These are phyloP conservation scores for Amanita subjunquillea DNA, from an alignment of 768 basidiomycete genomes.

Conservation along the genomic window DNA sequence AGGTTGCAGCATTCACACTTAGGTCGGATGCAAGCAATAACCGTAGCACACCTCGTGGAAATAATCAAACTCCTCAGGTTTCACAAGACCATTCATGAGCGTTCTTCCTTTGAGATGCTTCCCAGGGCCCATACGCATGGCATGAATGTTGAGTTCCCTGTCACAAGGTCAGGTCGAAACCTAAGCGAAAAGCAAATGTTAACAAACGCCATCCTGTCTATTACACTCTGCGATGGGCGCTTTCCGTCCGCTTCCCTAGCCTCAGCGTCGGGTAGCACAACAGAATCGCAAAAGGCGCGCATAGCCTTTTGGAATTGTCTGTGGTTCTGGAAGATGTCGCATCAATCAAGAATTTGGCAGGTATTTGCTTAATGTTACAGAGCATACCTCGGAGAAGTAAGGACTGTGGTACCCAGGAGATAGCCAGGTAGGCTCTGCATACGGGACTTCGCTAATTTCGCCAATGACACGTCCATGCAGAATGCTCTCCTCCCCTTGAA, in stretches of 20 bases:
- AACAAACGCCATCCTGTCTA: conserved; percentile 81
- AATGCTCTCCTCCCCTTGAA: conserved; percentile 46
- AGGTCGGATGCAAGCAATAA: background rate
- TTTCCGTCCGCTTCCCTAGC: conserved; percentile 83
- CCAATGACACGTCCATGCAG: conserved; percentile 39
- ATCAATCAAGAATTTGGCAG: background rate
- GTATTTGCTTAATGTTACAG: background rate
- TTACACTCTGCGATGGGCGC: conserved; percentile 64
- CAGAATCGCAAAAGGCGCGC: conserved; percentile 58
- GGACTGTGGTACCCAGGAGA: conserved; percentile 55
- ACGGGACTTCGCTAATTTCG: conserved; percentile 58
- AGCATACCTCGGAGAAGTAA: conserved; percentile 57
- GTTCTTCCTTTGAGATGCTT: conserved; percentile 79
- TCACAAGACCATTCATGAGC: conserved; percentile 76
- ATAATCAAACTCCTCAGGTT: conserved; percentile 83
- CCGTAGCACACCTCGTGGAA: conserved; percentile 60
- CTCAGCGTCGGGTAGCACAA: conserved; percentile 46
- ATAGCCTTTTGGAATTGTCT: conserved; percentile 43
- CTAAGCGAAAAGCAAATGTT: conserved; percentile 18
- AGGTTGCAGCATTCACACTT: background rate
- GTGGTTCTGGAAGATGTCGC: conserved; percentile 31
- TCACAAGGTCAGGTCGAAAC: conserved; percentile 39
- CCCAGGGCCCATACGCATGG: conserved; percentile 92
- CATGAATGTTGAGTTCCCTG: conserved; percentile 63
- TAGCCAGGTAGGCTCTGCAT: conserved; percentile 75